Conservation (phyloP, 345 rosid species). For the Moricandia moricandioides region DNA sequence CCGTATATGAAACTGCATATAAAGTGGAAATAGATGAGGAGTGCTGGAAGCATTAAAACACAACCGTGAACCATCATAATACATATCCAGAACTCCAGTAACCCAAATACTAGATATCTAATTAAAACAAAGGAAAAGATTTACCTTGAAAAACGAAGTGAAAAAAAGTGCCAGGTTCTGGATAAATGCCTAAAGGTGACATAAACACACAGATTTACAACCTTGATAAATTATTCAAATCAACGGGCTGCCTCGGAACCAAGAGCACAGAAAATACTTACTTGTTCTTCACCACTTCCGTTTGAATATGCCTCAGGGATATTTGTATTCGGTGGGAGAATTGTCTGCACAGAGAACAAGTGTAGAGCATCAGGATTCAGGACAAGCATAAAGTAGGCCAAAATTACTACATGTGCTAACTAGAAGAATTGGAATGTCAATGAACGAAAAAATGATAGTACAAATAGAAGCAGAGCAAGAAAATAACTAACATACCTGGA, state of each 20-base stretch:
- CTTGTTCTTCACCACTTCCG: slow-evolving; percentile 93
- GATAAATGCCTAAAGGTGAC: slow-evolving; percentile 77
- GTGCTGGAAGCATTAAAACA: background rate
- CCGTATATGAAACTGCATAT: slow-evolving; percentile 74
- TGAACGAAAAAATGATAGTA: background rate
- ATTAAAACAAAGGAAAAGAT: slow-evolving; percentile 15
- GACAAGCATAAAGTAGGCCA: slow-evolving; percentile 4
- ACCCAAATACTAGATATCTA: background rate
- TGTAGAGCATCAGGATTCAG: slow-evolving; percentile 14
- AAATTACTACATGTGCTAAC: background rate
- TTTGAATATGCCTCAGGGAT: slow-evolving; percentile 90
- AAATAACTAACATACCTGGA: slow-evolving; percentile 54
- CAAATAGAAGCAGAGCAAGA: slow-evolving; percentile 1
- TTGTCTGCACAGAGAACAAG: slow-evolving; percentile 47
- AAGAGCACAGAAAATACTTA: slow-evolving; percentile 31
- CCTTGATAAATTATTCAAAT: background rate
- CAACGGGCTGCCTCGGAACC: background rate
- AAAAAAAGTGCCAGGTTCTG: slow-evolving; percentile 97
- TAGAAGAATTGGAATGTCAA: background rate
- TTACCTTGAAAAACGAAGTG: slow-evolving; percentile 93
- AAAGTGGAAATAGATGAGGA: background rate
- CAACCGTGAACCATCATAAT: background rate
- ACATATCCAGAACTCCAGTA: background rate
- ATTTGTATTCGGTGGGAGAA: slow-evolving; percentile 74
- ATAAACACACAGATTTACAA: slow-evolving; percentile 1